Base-by-base conservation (phyloP, 495 filamentous ascomycete genomes). In the Xylaria grammica region DNA sequence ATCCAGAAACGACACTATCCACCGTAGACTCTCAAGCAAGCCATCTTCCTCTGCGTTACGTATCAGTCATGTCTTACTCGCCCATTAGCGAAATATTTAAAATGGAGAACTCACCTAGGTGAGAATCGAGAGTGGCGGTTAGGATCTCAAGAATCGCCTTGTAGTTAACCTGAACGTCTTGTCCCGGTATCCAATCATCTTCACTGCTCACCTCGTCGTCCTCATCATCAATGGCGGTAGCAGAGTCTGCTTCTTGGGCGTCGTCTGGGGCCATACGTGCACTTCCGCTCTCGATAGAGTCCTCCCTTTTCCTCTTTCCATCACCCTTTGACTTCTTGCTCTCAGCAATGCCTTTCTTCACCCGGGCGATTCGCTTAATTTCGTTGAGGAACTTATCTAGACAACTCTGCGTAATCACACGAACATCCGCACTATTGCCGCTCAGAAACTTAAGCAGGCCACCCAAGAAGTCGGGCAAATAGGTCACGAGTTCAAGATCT, bases 1-100 rank as follows among this genome's bases (percentile, higher is more conserved):
- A 45, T 97, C 94, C 66, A 99, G 92, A 72, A 99, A 97, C 48
- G 88, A 89, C 63, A 97, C 94, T 67, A 97, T 92, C 96, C 96
- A 99, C 44, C 93, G 87, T 20, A 99, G 81, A 11, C 95, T 91
- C 51, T 94, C 95, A 46, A 97, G 80, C 68, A 96, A 87, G 60
- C 95, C 91, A 68, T 97, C 91, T 74, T 97, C 92, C 68, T 97
- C 94, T 88, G 65, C 27, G 22, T 22, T 29, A 19, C 34, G 30
- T 54, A 58, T 62, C 49, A 60, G 57, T 46, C 32, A 69, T 22
- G 13, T 24, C 29, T 48, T n/a, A 17, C 29, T 44, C 26, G 42
- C n/a, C 13, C 30, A 49, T 29, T 32, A 46, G 36, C 48, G n/a
- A n/a, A n/a, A n/a, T n/a, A n/a, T n/a, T n/a, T n/a, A 58, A 27